Evolutionary conservation across 768 basidiomycete genomes (phyloP), one percentile per base, ranked within the genome.

Genomic region (Russula vinacea): DNA sequence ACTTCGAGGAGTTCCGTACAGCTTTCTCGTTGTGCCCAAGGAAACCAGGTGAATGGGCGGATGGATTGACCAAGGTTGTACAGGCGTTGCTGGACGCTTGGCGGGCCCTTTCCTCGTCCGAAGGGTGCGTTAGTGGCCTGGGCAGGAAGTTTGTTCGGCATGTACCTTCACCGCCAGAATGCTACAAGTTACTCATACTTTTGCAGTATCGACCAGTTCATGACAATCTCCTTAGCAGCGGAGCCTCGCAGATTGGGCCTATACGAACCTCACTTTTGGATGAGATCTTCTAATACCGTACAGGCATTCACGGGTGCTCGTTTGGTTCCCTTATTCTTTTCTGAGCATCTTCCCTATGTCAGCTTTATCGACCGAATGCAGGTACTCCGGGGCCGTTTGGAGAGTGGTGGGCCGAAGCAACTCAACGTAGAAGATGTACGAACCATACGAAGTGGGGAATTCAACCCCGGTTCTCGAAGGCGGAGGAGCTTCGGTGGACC

Each of bases 261-360:
- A 2, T 92, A 89, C 61, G 89, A 90, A 67, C 88, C 89, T 0
- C 83, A 86, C 68, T 90, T 87, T 74, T 92, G 89, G 89, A 76
- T 79, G 5, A 80, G 81, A 50, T 65, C 78, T 14, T 69, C 73
- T 17, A 65, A 56, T 45, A 45, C 4, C 29, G 39, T 26, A 7
- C 55, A 57, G 17, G 56, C 58, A 22, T 35, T 52, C 26, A 24
- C 68, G 73, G 11, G 76, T 78, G 2, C 78, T 39, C 80, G 81
- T 1, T 76, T 87, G 49, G 76, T 82, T 39, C 89, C 91, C 1
- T 78, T 93, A 19, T 76, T 91, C 16, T 92, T 94, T 74, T 83
- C 87, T 0, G 90, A 93, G 62, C 82, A 87, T 0, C 74, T 92
- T 1, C 90, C 90, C 1, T 78, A 83, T 0, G 72, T 90, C 22